Conservation (phyloP, 805 yeast genomes). For the Komagataella pastoris region DNA sequence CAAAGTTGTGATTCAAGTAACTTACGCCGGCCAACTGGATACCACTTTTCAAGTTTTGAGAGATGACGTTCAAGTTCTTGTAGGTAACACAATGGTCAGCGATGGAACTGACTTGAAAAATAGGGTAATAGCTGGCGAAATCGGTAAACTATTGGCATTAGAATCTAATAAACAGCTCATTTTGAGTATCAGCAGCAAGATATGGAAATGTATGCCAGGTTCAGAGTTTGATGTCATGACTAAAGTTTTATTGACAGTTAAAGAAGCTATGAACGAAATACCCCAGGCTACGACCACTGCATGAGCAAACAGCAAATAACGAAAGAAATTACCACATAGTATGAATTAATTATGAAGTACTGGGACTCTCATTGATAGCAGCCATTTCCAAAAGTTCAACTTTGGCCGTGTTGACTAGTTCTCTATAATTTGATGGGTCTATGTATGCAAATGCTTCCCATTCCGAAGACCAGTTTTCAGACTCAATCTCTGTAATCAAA, state of each 20-base stretch:
- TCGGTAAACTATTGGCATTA: neutral
- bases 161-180: neutral
- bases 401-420: constrained; percentile 45
- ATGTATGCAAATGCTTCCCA: constrained; percentile 57
- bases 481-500: constrained; percentile 22
- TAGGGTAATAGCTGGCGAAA: neutral
- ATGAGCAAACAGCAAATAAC: neutral
- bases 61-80: constrained; percentile 5
- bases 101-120: constrained; percentile 3
- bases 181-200: neutral
- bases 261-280: neutral
- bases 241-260: neutral
- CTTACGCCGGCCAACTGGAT: constrained; percentile 32
- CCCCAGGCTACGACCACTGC: neutral
- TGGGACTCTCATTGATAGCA: constrained; percentile 49
- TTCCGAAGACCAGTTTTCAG: constrained; percentile 8
- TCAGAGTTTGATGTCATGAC: neutral
- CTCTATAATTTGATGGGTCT: constrained; percentile 77
- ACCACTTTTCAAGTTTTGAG: constrained; percentile 16
- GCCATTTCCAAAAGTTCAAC: constrained; percentile 85
- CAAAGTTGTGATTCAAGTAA: constrained; percentile 24
- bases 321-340: neutral
- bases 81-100: constrained; percentile 18
- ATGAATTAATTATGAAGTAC: neutral
- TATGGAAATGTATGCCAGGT: neutral